Percentiles rank a stretch among this genome's conserved stretches.
phyloP scores from a whole-genome alignment of 2,329 filamentous ascomycete genomes.

The Hypoxylon sp. region DNA sequence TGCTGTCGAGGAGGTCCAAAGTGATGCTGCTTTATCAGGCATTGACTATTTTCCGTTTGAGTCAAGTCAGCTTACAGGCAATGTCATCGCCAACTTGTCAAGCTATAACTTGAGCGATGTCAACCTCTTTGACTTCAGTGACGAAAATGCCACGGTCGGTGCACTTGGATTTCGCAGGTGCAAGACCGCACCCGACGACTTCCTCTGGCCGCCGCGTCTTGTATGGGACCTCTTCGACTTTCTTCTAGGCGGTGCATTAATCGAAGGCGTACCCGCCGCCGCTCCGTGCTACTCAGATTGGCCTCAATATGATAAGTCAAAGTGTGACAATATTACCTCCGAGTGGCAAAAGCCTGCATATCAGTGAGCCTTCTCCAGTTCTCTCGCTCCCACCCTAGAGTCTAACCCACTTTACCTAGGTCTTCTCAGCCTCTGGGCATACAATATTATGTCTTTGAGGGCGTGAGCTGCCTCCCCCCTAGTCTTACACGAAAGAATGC shows the following conservation, averaged over 20 bases:
- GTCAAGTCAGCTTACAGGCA: slow-evolving; percentile 30
- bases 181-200: slow-evolving; percentile 45
- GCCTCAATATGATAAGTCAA: slow-evolving; percentile 40
- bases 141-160: slow-evolving; percentile 12
- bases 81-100: slow-evolving; percentile 39
- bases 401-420: slow-evolving; percentile 7
- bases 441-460: slow-evolving; percentile 49
- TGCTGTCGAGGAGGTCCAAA: slow-evolving; percentile 27
- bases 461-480: slow-evolving; percentile 39
- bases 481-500: slow-evolving; percentile 35
- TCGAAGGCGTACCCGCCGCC: slow-evolving; percentile 46
- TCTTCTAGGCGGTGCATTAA: slow-evolving; percentile 44
- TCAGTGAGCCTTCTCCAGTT: slow-evolving; percentile 31
- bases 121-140: slow-evolving; percentile 38
- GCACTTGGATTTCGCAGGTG: slow-evolving; percentile 33
- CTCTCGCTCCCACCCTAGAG: not conserved
- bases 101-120: slow-evolving; percentile 37
- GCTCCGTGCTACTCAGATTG: slow-evolving; percentile 46
- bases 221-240: slow-evolving; percentile 43
- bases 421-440: slow-evolving; percentile 46
- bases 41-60: slow-evolving; percentile 30
- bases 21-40: slow-evolving; percentile 15
- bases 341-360: slow-evolving; percentile 42
- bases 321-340: slow-evolving; percentile 41
- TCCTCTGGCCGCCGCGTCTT: slow-evolving; percentile 38